These are phyloP conservation scores for Colletotrichum limetticola DNA, from an alignment of 2,329 filamentous ascomycete genomes.

Conservation along the genomic window DNA sequence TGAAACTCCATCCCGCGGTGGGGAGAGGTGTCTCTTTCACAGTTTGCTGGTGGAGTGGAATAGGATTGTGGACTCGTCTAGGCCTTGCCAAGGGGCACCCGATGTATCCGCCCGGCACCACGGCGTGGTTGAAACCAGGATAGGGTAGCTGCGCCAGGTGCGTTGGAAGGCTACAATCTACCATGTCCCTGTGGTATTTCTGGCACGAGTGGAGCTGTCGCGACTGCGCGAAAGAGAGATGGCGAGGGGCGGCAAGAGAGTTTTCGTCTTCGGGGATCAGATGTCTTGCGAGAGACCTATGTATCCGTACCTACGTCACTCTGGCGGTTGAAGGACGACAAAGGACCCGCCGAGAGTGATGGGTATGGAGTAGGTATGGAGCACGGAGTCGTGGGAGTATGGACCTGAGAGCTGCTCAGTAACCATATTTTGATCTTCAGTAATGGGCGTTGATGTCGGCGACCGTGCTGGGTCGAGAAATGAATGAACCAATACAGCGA, in stretches of 20 bases:
- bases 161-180: background rate
- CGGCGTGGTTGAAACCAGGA: background rate
- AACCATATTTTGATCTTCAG: background rate
- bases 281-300: background rate
- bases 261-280: background rate
- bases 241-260: background rate
- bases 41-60: constrained; percentile 5
- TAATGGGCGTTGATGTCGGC: background rate
- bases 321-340: background rate
- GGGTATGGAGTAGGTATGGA: too few species aligned
- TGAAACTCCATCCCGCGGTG: constrained; percentile 4
- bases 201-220: constrained; percentile 4
- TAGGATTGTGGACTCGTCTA: constrained; percentile 10
- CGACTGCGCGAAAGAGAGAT: background rate
- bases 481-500: background rate
- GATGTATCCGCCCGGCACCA: constrained; percentile 9
- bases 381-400: too few species aligned
- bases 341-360: background rate
- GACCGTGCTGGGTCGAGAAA: background rate
- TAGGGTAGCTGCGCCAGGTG: background rate
- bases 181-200: background rate
- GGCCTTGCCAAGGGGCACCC: constrained; percentile 23
- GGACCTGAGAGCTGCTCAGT: background rate
- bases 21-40: background rate
- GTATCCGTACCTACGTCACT: constrained; percentile 15